Evolutionary conservation across 2,329 filamentous ascomycete genomes (phyloP), one percentile per base, ranked within the genome.

Genomic region (Magnaporthiopsis poae): DNA sequence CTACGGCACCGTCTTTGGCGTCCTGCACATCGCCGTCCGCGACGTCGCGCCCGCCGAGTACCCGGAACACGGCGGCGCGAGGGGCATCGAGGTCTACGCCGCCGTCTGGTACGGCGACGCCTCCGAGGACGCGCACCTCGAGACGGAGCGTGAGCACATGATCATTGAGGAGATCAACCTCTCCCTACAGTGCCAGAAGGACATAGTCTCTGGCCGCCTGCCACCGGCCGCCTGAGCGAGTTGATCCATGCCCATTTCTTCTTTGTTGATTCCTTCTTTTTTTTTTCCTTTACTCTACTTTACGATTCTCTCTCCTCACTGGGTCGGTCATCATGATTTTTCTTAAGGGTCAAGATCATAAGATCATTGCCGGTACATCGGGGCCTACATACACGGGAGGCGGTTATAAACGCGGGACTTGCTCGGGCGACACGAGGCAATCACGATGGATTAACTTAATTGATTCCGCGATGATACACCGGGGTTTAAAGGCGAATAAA

Each of bases 111-210:
- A 72, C 39, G 69, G 70, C 0, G 69, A 66, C 21, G 71, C 60
- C 9, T 68, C 70, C 5, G 66, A 68, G 1, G 71, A 72, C 46
- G 67, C 66, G n/a, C 71, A 72, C 15, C 68, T 72, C 0, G 71
- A 72, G 67, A 67, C 67, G 3, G 71, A 72, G 68, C 63, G 71
- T 5, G 70, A 71, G 62, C 71, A 72, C 63, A 68, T 71, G 60
- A 68, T 71, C 12, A 70, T 69, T 33, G 71, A 72, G 62, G 70
- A 72, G 29, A 68, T 72, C 56, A 72, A 72, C 64, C 33, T 68
- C 59, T 65, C 70, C 0, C 21, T 70, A 12, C 67, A 69, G 35
- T 68, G 68, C 4, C 69, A 71, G 35, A 61, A 66, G 60, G 70
- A 72, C 31, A 65, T 72, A 79, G n/a, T 36, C 31, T 25, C 63